These are phyloP conservation scores for Perkinsus chesapeaki DNA, from an alignment of 169 alveolate species.

Conservation along the genomic window DNA sequence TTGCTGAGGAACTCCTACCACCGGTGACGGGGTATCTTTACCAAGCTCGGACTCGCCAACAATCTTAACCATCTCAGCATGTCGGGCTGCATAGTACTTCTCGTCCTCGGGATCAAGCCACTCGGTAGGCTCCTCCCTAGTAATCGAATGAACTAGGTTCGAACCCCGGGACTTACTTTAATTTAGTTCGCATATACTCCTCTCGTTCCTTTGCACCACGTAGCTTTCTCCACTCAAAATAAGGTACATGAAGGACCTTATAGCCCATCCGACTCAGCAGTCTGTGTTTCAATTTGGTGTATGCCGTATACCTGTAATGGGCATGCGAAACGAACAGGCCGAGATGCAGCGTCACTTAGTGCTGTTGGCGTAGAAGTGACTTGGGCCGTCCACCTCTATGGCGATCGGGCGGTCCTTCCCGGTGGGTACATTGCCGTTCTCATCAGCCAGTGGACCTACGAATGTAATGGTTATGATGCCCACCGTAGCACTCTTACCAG, in stretches of 20 bases:
- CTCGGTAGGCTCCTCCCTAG: slow-evolving; percentile 74
- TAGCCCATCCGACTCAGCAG: slow-evolving; percentile 78
- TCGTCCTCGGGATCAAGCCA: slow-evolving; percentile 83
- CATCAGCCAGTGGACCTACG: slow-evolving; percentile 54
- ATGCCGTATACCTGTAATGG: slow-evolving; percentile 48
- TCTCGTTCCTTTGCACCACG: slow-evolving; percentile 76
- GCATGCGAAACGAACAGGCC: slow-evolving; percentile 10
- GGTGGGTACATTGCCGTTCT: slow-evolving; percentile 50
- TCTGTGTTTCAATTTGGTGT: slow-evolving; percentile 79
- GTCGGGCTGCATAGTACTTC: slow-evolving; percentile 49
- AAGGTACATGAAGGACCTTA: slow-evolving; percentile 63
- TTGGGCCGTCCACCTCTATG: slow-evolving; percentile 86
- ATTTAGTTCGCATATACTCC: slow-evolving; percentile 74
- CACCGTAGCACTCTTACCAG: not conserved
- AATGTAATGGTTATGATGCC: not conserved
- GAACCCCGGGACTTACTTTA: slow-evolving; percentile 20
- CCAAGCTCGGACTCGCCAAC: not conserved
- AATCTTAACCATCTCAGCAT: not conserved
- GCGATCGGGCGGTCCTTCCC: slow-evolving; percentile 68
- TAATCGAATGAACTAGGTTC: not conserved
- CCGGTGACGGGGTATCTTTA: not conserved
- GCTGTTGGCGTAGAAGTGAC: slow-evolving; percentile 79
- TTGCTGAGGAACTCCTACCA: too few relatives aligned
- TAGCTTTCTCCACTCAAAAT: slow-evolving; percentile 69
- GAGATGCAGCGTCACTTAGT: slow-evolving; percentile 35